Base-by-base conservation (phyloP, 345 rosid species). In the Brassica cretica region DNA sequence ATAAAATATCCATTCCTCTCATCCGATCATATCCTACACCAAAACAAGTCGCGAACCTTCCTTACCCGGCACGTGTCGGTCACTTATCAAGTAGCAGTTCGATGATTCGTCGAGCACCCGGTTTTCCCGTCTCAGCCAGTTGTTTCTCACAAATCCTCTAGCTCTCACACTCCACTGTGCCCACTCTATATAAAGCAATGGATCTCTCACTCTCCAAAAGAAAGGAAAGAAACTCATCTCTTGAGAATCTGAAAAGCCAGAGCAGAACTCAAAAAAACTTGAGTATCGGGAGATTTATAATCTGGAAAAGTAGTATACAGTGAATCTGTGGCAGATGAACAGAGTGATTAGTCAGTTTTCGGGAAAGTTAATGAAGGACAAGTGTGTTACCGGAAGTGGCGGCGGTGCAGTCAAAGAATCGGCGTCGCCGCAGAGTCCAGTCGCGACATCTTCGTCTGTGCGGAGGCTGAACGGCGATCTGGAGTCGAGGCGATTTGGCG, bases 361-460 rank as follows among this genome's bases (percentile, higher is more conserved):
- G 12, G 61, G 68, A 82, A 80, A 85, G 76, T 69, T 73, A 71
- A 73, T 85, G 85, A 89, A 86, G 79, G 98, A 89, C 0, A 92
- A 87, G 76, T 84, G 78, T 21, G 59, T 84, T 1, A 86, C 77
- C 82, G 75, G 82, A 9, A 15, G 16, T 2, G 56, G 32, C 76
- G 73, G 80, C 60, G 73, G 80, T 0, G 21, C 70, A 14, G 74
- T 83, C 56, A 82, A 76, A 64, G 87, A 90, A 14, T 81, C 90
- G 9, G 29, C 78, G 1, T 59, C 82, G n/a, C 25, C 58, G 39
- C 68, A 72, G 69, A 46, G 73, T 9, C 53, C 82, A 25, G 53
- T 49, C 30, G 14, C 27, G 2, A 35, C 84, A 9, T 64, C 88
- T 2, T 68, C 87, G 0, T 89, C 86, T 55, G 84, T 83, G 8